A percentile compares a stretch with the other conserved stretches of the same genome.
phyloP scores from a whole-genome alignment of 1,284 basidiomycete genomes.

The Athelia sp. region DNA sequence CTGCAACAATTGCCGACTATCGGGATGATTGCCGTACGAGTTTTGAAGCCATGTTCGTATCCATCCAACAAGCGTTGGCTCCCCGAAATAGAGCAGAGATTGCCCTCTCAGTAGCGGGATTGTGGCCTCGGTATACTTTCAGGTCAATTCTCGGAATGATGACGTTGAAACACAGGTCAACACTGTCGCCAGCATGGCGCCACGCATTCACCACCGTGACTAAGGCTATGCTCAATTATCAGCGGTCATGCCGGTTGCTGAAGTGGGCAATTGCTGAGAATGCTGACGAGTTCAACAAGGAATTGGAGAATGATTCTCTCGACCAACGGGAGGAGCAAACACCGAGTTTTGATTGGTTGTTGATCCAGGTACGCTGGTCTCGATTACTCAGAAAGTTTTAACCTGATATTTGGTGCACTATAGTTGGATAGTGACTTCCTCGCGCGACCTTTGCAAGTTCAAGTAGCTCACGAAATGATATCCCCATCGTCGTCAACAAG shows the following conservation, averaged over 20 bases:
- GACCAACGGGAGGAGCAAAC: not conserved
- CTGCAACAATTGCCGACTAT: not conserved
- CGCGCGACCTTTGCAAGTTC: slow-evolving; percentile 33
- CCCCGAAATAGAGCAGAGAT: slow-evolving; percentile 8
- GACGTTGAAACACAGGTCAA: not conserved
- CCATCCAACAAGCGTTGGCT: slow-evolving; percentile 5
- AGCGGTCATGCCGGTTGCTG: not conserved
- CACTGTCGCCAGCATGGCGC: not conserved
- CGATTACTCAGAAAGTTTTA: not conserved
- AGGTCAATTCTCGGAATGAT: not conserved
- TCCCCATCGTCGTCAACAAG: slow-evolving; percentile 30
- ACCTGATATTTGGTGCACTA: not conserved
- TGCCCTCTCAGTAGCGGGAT: slow-evolving; percentile 13
- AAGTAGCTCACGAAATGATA: slow-evolving; percentile 45
- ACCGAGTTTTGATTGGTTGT: not conserved
- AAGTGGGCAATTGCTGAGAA: not conserved
- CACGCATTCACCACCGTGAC: not conserved
- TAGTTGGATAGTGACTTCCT: slow-evolving; percentile 41
- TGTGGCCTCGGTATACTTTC: slow-evolving; percentile 19
- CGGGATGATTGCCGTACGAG: too few species aligned
- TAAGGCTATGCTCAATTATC: not conserved
- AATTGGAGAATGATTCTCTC: not conserved
- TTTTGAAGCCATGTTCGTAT: not conserved
- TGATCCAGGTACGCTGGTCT: not conserved
- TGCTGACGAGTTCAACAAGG: not conserved